Conservation (phyloP, 2,329 filamentous ascomycete species). For the Leptographium galeiforme region DNA sequence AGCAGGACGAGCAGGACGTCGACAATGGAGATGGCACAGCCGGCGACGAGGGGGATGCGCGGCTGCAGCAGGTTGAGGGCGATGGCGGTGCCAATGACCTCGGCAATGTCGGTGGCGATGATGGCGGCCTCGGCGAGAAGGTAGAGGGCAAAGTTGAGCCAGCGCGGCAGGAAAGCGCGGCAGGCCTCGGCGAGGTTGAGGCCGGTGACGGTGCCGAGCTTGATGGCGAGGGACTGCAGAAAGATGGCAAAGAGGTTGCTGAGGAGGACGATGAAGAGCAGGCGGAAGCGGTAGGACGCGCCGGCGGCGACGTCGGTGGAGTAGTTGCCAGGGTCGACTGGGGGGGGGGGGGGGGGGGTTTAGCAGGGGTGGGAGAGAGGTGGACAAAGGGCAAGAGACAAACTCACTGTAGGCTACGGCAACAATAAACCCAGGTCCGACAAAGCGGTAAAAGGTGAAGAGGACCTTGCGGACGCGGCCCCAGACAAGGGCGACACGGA, state of each 20-base stretch:
- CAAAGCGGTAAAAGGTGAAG: constrained; percentile 27
- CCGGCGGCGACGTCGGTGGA: constrained; percentile 54
- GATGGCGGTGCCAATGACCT: constrained; percentile 60
- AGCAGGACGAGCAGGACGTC: constrained; percentile 56
- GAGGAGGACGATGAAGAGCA: constrained; percentile 56
- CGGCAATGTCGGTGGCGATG: constrained; percentile 58
- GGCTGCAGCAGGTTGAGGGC: constrained; percentile 53
- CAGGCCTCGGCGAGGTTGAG: constrained; percentile 54
- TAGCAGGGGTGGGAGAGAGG: background rate
- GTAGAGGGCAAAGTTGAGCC: constrained; percentile 51
- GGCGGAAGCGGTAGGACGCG: constrained; percentile 48
- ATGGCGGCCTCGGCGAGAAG: constrained; percentile 50
- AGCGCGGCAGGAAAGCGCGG: constrained; percentile 49
- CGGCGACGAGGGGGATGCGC: constrained; percentile 50
- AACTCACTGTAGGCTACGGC: constrained; percentile 42
- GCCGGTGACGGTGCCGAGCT: constrained; percentile 56
- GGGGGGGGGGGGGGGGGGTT: background rate
- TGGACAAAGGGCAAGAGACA: background rate
- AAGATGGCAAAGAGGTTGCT: constrained; percentile 61
- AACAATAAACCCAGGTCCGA: constrained; percentile 56
- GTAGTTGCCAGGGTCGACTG: constrained; percentile 53
- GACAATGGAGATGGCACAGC: constrained; percentile 53
- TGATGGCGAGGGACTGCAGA: constrained; percentile 54
- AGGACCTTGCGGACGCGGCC: constrained; percentile 26
- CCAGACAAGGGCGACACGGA: constrained; percentile 4